Conservation (phyloP, 2,329 filamentous ascomycete genomes). For the Sporothrix protearum region DNA sequence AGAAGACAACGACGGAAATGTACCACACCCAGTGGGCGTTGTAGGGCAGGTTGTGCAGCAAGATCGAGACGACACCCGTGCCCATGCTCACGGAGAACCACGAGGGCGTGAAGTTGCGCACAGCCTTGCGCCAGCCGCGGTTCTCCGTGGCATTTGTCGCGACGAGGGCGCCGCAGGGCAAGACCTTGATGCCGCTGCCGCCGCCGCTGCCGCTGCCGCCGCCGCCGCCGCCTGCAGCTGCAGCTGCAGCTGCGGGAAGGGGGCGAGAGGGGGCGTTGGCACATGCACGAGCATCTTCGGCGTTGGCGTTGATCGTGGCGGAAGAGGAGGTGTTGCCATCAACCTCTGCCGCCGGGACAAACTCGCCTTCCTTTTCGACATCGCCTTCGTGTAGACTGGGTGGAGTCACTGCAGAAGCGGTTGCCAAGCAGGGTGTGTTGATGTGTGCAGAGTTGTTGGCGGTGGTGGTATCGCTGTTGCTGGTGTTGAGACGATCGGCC, state of each 20-base stretch:
- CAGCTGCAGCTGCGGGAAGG: not conserved
- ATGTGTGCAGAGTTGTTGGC: not conserved
- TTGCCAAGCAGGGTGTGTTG: not conserved
- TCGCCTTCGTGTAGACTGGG: not conserved
- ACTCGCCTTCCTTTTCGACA: not conserved
- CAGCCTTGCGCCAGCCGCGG: slow-evolving; percentile 37
- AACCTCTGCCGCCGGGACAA: not conserved
- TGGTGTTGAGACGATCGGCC: not conserved
- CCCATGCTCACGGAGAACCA: slow-evolving; percentile 59
- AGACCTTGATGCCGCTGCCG: not conserved
- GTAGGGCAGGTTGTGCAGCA: slow-evolving; percentile 58
- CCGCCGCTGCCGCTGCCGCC: not conserved
- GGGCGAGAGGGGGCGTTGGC: not conserved
- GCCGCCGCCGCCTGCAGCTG: not conserved
- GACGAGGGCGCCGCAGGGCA: slow-evolving; percentile 10
- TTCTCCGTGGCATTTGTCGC: slow-evolving; percentile 23
- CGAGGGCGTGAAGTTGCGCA: slow-evolving; percentile 47
- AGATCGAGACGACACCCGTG: slow-evolving; percentile 58
- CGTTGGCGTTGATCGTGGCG: not conserved
- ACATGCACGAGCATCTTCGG: not conserved
- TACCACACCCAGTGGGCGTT: slow-evolving; percentile 51
- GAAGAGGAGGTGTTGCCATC: not conserved
- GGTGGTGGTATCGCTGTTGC: not conserved
- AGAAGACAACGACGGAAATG: slow-evolving; percentile 54
- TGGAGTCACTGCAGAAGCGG: not conserved